Percentiles rank a stretch among this genome's conserved stretches.
These are phyloP conservation scores for Pyrus bretschneideri DNA, from an alignment of 306 rosid species.

Conservation along the genomic window DNA sequence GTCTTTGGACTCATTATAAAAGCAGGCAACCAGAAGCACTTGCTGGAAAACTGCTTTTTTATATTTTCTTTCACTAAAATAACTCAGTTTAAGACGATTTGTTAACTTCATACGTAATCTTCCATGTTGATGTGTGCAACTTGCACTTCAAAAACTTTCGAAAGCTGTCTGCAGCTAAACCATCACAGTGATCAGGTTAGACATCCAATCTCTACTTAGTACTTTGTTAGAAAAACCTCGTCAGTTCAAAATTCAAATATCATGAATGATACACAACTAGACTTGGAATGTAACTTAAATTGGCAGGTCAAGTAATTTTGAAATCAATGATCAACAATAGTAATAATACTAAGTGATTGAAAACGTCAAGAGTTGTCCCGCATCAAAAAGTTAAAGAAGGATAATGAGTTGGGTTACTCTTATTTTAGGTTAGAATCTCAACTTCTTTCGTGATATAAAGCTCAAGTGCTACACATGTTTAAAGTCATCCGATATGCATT, in stretches of 20 bases:
- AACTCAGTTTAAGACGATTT: slow-evolving; percentile 8
- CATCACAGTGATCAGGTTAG: not conserved
- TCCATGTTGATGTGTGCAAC: not conserved
- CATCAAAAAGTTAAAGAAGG: fast-evolving
- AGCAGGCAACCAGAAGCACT: slow-evolving; percentile 17
- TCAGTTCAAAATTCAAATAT: too few relatives aligned
- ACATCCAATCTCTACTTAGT: too few relatives aligned
- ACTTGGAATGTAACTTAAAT: not conserved
- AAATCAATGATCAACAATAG: too few relatives aligned
- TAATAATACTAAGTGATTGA: too few relatives aligned
- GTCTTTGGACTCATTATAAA: slow-evolving; percentile 21
- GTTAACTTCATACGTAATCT: not conserved
- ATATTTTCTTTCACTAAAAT: slow-evolving; percentile 13
- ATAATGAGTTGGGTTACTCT: too few relatives aligned
- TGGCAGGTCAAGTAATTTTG: not conserved
- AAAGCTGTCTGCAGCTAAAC: not conserved
- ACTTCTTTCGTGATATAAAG: too few relatives aligned
- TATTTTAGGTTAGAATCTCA: too few relatives aligned
- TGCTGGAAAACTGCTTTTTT: not conserved
- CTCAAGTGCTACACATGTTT: too few relatives aligned
- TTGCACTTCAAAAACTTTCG: not conserved
- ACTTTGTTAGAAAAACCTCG: too few relatives aligned
- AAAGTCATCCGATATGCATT: too few relatives aligned
- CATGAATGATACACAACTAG: not conserved
- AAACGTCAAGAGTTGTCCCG: too few relatives aligned